These are phyloP conservation scores for Solanum sparsipilum DNA, from an alignment of 257 asterid genomes.

Conservation along the genomic window DNA sequence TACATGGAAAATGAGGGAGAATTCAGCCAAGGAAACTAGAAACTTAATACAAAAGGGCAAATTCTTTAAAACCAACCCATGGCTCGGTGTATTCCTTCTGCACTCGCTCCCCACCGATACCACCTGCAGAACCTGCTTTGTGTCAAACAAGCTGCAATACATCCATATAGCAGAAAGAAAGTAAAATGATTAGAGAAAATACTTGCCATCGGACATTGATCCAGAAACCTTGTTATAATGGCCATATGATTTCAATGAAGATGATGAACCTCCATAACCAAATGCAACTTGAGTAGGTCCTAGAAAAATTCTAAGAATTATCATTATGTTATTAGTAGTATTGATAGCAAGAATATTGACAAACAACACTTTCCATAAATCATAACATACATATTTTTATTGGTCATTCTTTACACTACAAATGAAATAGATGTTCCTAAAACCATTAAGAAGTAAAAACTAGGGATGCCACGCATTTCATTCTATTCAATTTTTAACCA, in stretches of 20 bases:
- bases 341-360: neutral
- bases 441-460: neutral
- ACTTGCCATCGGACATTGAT: slow-evolving; percentile 39
- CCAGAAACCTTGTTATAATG: slow-evolving; percentile 6
- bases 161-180: slow-evolving; percentile 4
- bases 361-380: neutral
- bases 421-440: neutral
- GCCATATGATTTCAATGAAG: slow-evolving; percentile 31
- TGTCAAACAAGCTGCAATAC: neutral
- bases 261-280: slow-evolving; percentile 45
- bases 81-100: slow-evolving; percentile 86
- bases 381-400: neutral
- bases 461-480: too few relatives aligned
- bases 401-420: neutral
- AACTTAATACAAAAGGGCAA: neutral
- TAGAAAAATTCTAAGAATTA: slow-evolving; percentile 15
- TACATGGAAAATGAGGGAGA: neutral
- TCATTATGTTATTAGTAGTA: neutral
- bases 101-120: neutral
- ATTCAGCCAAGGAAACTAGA: neutral
- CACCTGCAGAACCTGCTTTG: slow-evolving; percentile 27
- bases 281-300: slow-evolving; percentile 44
- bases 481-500: too few relatives aligned
- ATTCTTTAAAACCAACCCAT: slow-evolving; percentile 43
- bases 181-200: neutral